phyloP scores from a whole-genome alignment of 2,329 filamentous ascomycete species.

The Sporothrix brunneoviolacea region DNA sequence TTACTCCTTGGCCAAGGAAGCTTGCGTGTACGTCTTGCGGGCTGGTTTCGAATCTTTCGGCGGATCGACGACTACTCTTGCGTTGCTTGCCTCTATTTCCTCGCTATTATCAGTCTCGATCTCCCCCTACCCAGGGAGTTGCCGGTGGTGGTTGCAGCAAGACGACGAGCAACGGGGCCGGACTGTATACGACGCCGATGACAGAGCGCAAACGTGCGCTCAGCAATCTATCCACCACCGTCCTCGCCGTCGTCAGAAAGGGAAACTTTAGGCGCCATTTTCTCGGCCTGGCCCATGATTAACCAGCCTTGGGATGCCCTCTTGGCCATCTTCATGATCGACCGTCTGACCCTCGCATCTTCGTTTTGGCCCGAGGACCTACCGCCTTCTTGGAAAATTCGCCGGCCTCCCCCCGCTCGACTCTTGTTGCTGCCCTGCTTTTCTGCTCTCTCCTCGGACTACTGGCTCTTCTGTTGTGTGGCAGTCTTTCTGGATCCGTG shows the following conservation, averaged over 20 bases:
- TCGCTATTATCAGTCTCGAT: no score
- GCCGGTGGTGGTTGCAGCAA: no score
- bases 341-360: conserved; percentile 8
- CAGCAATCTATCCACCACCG: neutral
- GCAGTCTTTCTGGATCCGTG: neutral
- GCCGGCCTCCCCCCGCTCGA: neutral
- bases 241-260: neutral
- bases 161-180: no score
- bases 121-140: no score
- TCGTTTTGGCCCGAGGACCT: conserved; percentile 1
- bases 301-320: neutral
- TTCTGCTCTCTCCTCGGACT: neutral
- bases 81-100: no score
- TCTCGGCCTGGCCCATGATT: conserved; percentile 4
- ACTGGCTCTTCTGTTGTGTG: no score
- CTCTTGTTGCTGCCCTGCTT: neutral
- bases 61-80: no score
- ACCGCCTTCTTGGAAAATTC: neutral
- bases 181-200: no score
- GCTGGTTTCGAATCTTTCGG: no score
- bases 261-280: conserved; percentile 8
- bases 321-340: conserved; percentile 6
- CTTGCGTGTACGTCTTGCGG: neutral
- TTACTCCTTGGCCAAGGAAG: conserved; percentile 1
- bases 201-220: neutral